A percentile compares a stretch with the other conserved stretches of the same genome.
Conservation (phyloP, 306 rosid species). For the Cajanus cajan region DNA sequence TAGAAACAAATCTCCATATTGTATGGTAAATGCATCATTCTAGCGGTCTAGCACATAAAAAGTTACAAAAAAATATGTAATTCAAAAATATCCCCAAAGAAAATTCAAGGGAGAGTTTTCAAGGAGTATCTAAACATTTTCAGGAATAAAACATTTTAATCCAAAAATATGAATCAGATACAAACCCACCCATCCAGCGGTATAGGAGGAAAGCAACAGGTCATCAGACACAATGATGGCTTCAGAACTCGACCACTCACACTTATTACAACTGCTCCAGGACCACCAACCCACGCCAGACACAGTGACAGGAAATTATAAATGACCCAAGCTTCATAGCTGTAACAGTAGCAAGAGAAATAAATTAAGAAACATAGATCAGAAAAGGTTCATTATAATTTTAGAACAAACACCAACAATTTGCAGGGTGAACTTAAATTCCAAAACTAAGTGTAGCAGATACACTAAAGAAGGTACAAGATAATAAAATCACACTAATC, state of each 20-base stretch:
- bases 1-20: neutral
- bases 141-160: neutral
- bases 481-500: neutral
- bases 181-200: conserved; percentile 91
- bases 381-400: conserved; percentile 5
- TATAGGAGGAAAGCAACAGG: conserved; percentile 89
- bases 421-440: neutral
- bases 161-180: conserved; percentile 22
- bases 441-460: neutral
- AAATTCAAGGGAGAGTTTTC: neutral
- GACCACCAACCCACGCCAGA: conserved; percentile 99
- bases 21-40: neutral
- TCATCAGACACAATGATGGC: conserved; percentile 85
- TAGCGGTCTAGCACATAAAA: neutral
- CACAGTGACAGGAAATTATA: conserved; percentile 88
- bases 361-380: conserved; percentile 3
- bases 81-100: neutral
- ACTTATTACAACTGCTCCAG: conserved; percentile 95
- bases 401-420: conserved; percentile 25
- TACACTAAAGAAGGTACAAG: neutral
- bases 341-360: conserved; percentile 40
- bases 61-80: neutral
- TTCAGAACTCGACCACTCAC: conserved; percentile 82
- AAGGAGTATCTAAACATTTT: neutral
- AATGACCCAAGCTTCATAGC: conserved; percentile 99